Evolutionary conservation across 768 basidiomycete genomes (phyloP).

Genomic region (Tylopilus plumbeoviolaceoides): DNA sequence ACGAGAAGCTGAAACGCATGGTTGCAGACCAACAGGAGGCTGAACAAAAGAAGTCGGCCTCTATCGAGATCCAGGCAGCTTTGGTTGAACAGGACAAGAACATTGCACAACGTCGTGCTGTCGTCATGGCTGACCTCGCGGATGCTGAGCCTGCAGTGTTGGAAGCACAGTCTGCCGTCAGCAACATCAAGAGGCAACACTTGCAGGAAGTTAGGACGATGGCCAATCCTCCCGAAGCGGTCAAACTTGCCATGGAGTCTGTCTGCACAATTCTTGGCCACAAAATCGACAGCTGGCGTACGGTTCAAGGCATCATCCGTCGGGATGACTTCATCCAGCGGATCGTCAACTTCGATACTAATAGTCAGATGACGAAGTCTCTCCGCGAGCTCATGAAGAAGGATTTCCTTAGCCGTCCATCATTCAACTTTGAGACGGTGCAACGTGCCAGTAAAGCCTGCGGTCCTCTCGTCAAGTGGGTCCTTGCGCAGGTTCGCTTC

Average conservation of each 20-base stretch:
- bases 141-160: constrained; percentile 97
- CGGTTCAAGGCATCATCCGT: constrained; percentile 93
- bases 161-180: constrained; percentile 94
- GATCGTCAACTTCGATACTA: constrained; percentile 95
- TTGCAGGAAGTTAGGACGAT: constrained; percentile 96
- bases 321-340: constrained; percentile 95
- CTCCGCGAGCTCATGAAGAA: constrained; percentile 89
- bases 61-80: constrained; percentile 92
- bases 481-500: constrained; percentile 92
- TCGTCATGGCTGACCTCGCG: constrained; percentile 93
- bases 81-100: constrained; percentile 86
- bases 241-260: constrained; percentile 98
- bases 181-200: constrained; percentile 93
- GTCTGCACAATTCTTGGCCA: constrained; percentile 95
- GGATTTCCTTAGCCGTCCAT: constrained; percentile 87
- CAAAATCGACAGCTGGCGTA: constrained; percentile 95
- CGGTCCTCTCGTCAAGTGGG: constrained; percentile 98
- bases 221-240: constrained; percentile 97
- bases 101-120: constrained; percentile 81
- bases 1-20: constrained; percentile 97
- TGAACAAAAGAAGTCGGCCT: constrained; percentile 95
- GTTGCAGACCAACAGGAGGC: constrained; percentile 98
- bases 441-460: constrained; percentile 95
- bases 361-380: constrained; percentile 80
- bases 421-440: constrained; percentile 93